Evolutionary conservation across 75 land plant species (phyloP), one percentile per base, ranked within the genome.

Genomic region (Picea sitchensis): DNA sequence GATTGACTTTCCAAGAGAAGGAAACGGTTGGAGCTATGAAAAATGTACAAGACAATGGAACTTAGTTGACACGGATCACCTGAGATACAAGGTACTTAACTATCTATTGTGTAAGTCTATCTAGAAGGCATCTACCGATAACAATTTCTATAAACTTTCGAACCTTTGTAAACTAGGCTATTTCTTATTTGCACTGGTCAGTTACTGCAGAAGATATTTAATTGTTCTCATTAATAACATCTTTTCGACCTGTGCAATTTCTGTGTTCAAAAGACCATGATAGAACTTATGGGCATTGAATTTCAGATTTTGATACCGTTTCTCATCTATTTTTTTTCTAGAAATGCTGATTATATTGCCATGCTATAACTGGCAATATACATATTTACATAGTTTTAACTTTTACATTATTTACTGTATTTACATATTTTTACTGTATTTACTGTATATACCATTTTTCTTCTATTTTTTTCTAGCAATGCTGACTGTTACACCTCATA

Each of bases 1-100:
- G 99, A 87, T 97, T 83, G 99, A 97, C 80, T 97, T 97, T 81
- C 99, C 99, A 77, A 88, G 99, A 84, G 92, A 95, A 83, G 99
- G 98, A 20, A 97, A 97, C 75, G 87, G 76, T 54, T 97, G 98
- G 98, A 95, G 90, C 79, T 89, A 90, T 85, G 98, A 93, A 5
- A 97, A 90, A 81, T 97, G 99, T 81, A 87, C 92, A 81, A 91
- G 99, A 31, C 98, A 88, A 59, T 97, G 99, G 99, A 81, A 90
- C 81, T 90, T 97, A 56, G 88, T 91, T 65, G 99, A 97, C 82
- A 77, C 89, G 41, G 94, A 91, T 60, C 95, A 97, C 76, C 84
- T 97, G 54, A 78, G 95, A 83, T 97, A 94, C 85, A 97, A 97
- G 99, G 99, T 96, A 71, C 15, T 38, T 71, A 64, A 31, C 31